phyloP scores from a whole-genome alignment of 2,329 filamentous ascomycete species.

The Paecilomyces dactylethromorphus region DNA sequence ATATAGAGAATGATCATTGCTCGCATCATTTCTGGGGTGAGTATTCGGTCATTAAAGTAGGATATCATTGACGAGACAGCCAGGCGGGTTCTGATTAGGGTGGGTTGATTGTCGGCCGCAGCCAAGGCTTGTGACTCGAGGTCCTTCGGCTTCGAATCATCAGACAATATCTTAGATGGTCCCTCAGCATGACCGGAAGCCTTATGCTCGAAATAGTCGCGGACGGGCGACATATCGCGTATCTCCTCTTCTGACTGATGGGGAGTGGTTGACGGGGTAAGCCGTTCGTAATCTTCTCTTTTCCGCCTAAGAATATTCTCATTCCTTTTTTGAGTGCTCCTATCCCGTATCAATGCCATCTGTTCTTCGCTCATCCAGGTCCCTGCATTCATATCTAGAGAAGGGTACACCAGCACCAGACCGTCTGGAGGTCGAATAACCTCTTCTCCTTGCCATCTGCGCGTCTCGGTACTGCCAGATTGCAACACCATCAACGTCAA shows the following conservation, averaged over 20 bases:
- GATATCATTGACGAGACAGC: conserved; percentile 97
- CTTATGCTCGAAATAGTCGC: conserved; percentile 22
- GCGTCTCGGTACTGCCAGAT: conserved; percentile 52
- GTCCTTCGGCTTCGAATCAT: conserved; percentile 11
- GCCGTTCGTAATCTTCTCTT: conserved; percentile 77
- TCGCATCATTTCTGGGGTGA: conserved; percentile 97
- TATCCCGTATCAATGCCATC: conserved; percentile 86
- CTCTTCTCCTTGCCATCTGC: conserved; percentile 50
- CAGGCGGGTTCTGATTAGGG: conserved; percentile 68
- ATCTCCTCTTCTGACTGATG: conserved; percentile 72
- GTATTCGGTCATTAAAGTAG: conserved; percentile 91
- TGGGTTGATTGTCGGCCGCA: conserved; percentile 33
- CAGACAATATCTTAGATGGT: conserved; percentile 13
- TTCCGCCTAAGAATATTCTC: conserved; percentile 73
- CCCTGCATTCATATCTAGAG: conserved; percentile 92
- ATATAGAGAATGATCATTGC: conserved; percentile 99
- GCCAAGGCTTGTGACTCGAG: conserved; percentile 25
- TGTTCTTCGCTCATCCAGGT: conserved; percentile 99
- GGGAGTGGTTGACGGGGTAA: conserved; percentile 68
- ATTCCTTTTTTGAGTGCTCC: conserved; percentile 71
- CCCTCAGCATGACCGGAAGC: conserved; percentile 18
- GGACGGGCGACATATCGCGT: conserved; percentile 29
- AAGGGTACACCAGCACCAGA: conserved; percentile 79
- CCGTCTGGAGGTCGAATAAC: conserved; percentile 70
- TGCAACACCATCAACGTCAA: conserved; percentile 87